phyloP scores from a whole-genome alignment of 2,329 filamentous ascomycete species.

The Zasmidium cellare region DNA sequence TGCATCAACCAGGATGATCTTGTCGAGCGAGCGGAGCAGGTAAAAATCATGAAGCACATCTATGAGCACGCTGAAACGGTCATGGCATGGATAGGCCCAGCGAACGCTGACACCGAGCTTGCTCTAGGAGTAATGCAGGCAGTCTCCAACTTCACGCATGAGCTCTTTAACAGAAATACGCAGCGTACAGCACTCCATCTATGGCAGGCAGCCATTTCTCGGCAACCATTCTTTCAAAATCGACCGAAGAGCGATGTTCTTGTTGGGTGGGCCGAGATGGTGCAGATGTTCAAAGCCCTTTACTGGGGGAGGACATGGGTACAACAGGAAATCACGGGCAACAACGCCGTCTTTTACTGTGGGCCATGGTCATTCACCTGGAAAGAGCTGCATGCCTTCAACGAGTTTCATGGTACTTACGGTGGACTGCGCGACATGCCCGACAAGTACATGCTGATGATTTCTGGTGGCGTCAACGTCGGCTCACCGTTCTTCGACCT shows the following conservation, averaged over 20 bases:
- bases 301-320: background rate
- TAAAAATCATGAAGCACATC: slow-evolving; percentile 11
- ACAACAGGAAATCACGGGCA: background rate
- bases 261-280: background rate
- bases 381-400: background rate
- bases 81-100: background rate
- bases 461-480: background rate
- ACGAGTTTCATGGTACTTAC: background rate
- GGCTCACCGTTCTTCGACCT: background rate
- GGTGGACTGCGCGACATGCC: background rate
- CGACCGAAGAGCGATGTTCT: background rate
- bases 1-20: slow-evolving; percentile 14
- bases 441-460: background rate
- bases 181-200: background rate
- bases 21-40: slow-evolving; percentile 12
- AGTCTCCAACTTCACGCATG: background rate
- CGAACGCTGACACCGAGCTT: background rate
- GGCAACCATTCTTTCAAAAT: background rate
- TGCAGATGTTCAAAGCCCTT: background rate
- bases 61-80: background rate
- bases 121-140: background rate
- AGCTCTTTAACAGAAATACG: background rate
- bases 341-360: background rate
- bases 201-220: background rate
- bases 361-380: background rate